Conservation (phyloP, 352 stramenopile species). For the Globisporangium cystogenes region DNA sequence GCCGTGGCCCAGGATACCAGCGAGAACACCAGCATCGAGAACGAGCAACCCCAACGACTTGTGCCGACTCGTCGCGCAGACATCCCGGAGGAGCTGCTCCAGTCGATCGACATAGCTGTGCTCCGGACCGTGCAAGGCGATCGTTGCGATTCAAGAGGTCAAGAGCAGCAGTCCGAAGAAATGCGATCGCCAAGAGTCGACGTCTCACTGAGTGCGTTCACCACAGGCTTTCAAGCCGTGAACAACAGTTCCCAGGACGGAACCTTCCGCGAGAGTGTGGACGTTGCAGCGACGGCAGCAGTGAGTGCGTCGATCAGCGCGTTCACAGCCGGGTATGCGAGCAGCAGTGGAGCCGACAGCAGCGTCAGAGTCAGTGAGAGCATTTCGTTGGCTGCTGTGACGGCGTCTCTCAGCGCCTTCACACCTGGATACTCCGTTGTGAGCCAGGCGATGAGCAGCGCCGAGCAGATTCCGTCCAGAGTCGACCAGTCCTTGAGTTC, state of each 20-base stretch:
- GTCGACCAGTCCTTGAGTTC: constrained; percentile 20
- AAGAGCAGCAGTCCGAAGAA: constrained; percentile 1
- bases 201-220: constrained; percentile 38
- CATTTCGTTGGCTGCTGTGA: constrained; percentile 7
- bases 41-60: neutral
- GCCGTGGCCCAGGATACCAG: neutral
- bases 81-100: constrained; percentile 41
- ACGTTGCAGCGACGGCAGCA: constrained; percentile 14
- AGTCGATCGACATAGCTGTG: constrained; percentile 30
- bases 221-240: constrained; percentile 17
- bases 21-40: neutral
- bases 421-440: constrained; percentile 2
- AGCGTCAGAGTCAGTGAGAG: constrained; percentile 1
- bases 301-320: constrained; percentile 24
- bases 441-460: neutral
- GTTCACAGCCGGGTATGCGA: constrained; percentile 21
- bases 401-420: constrained; percentile 23
- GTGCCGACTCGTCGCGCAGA: constrained; percentile 8
- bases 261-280: constrained; percentile 7
- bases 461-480: neutral
- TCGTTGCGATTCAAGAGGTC: neutral
- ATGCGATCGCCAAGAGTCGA: constrained; percentile 11
- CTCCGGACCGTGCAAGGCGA: neutral
- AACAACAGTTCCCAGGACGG: neutral
- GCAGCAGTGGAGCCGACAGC: neutral